phyloP scores from a whole-genome alignment of 2,329 filamentous ascomycete genomes.

The Stachybotrys elegans region DNA sequence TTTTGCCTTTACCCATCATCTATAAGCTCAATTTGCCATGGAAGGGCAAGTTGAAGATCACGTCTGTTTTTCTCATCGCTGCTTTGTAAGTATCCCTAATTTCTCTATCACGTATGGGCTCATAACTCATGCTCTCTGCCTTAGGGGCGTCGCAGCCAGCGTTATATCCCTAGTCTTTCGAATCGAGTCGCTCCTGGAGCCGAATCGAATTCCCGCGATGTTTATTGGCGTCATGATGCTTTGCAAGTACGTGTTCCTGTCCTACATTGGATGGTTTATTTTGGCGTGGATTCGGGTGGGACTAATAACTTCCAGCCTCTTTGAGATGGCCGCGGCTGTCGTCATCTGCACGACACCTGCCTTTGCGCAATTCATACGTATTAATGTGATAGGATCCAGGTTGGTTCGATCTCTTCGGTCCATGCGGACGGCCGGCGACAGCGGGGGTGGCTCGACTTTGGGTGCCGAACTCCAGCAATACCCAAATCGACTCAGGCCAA shows the following conservation, averaged over 20 bases:
- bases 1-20: not conserved
- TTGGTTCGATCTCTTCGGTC: not conserved
- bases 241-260: not conserved
- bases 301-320: not conserved
- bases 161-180: not conserved
- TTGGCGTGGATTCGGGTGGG: too few species aligned
- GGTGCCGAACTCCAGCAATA: too few species aligned
- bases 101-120: not conserved
- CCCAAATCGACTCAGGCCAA: too few species aligned
- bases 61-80: not conserved
- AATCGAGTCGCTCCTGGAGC: not conserved
- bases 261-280: too few species aligned
- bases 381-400: not conserved
- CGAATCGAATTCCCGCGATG: not conserved
- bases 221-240: not conserved
- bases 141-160: not conserved
- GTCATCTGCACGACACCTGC: not conserved
- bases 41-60: not conserved
- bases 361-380: not conserved
- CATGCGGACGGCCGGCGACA: too few species aligned
- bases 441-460: too few species aligned
- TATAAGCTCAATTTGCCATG: not conserved
- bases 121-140: not conserved
- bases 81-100: not conserved
- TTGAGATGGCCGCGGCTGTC: not conserved